Evolutionary conservation across 768 basidiomycete species (phyloP).

Genomic region (Mycena rosella): DNA sequence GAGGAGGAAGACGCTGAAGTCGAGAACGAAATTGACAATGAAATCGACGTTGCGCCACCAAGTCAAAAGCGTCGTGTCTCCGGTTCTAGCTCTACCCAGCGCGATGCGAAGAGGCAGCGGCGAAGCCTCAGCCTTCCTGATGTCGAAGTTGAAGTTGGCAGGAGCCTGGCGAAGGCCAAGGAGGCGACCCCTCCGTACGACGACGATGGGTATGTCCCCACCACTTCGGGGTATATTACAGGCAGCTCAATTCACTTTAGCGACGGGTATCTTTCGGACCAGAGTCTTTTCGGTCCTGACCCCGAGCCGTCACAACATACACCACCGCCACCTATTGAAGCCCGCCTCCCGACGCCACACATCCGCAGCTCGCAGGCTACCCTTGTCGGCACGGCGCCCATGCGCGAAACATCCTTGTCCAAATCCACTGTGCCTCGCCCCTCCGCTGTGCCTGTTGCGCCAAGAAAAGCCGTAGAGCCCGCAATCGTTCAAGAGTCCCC

Average conservation of each 20-base stretch:
- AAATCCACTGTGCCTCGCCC: background rate
- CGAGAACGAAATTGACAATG: background rate
- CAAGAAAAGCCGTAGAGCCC: background rate
- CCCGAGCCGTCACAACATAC: constrained; percentile 5
- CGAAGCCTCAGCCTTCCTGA: background rate
- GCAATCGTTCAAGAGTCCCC: background rate
- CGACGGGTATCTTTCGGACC: constrained; percentile 8
- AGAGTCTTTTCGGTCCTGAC: constrained; percentile 23
- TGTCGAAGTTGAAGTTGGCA: background rate
- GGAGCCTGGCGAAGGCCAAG: background rate
- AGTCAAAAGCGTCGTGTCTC: constrained; percentile 19
- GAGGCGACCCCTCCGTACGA: constrained; percentile 2
- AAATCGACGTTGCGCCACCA: background rate
- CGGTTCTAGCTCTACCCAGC: background rate
- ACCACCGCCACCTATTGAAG: constrained; percentile 1
- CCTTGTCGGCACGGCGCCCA: constrained; percentile 16
- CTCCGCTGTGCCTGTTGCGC: background rate
- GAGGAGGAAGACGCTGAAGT: background rate
- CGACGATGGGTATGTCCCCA: constrained; percentile 19
- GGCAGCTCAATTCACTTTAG: constrained; percentile 1
- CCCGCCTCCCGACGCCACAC: background rate
- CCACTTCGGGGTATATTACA: background rate
- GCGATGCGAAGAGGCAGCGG: constrained; percentile 10
- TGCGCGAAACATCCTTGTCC: too few relatives aligned
- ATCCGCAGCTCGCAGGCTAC: constrained; percentile 9